phyloP scores from a whole-genome alignment of 129 eudicot genomes.

The Artemisia tridentata region DNA sequence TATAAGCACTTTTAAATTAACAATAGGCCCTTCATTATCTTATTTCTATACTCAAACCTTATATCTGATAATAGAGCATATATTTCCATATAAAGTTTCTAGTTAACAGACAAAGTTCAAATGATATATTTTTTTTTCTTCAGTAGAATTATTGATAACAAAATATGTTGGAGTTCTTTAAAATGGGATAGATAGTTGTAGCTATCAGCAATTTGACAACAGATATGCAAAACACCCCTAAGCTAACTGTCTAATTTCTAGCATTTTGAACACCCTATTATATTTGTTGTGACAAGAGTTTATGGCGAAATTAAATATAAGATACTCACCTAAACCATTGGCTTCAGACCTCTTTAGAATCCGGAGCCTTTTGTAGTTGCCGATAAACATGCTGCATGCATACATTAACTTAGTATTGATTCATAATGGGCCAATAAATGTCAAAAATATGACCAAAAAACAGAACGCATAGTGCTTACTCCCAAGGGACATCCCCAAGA shows the following conservation, averaged over 20 bases:
- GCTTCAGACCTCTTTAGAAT: conserved; percentile 60
- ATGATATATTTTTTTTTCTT: too few relatives aligned
- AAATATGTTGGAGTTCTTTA: too few relatives aligned
- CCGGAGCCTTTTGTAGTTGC: conserved; percentile 51
- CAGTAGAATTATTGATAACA: too few relatives aligned
- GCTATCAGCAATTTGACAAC: too few relatives aligned
- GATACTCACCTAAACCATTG: conserved; percentile 54
- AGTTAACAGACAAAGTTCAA: too few relatives aligned
- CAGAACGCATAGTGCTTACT: conserved; percentile 31
- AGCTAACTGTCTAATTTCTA: background rate
- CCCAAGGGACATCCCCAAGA: conserved; percentile 65
- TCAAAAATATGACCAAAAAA: background rate
- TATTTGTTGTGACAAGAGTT: background rate
- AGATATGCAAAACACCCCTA: too few relatives aligned
- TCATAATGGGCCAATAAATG: background rate
- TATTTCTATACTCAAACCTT: too few relatives aligned
- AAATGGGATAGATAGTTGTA: too few relatives aligned
- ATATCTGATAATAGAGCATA: too few relatives aligned
- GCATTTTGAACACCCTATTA: background rate
- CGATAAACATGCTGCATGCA: conserved; percentile 47
- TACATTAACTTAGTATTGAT: conserved; percentile 1
- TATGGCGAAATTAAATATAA: background rate
- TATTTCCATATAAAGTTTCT: too few relatives aligned
- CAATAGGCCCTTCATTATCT: too few relatives aligned
- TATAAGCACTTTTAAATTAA: too few relatives aligned